Percentiles rank a stretch among this genome's conserved stretches.
These are phyloP conservation scores for Ophiostoma quercus DNA, from an alignment of 2,329 filamentous ascomycete species.

Conservation along the genomic window DNA sequence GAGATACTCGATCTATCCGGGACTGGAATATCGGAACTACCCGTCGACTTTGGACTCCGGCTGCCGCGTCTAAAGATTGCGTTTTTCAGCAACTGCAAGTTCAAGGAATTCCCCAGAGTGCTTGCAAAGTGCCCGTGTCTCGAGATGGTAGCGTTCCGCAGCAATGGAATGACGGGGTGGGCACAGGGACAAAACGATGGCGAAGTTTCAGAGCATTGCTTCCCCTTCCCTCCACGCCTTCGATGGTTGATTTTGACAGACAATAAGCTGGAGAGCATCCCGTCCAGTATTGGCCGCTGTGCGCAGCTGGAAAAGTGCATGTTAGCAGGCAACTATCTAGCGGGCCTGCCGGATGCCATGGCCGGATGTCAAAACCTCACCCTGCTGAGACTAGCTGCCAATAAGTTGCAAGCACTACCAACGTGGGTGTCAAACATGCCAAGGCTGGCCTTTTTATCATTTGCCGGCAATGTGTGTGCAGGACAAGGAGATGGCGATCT, in stretches of 20 bases:
- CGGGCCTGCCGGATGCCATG: conserved; percentile 40
- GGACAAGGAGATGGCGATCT: conserved; percentile 22
- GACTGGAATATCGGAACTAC: conserved; percentile 40
- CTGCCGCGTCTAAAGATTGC: conserved; percentile 43
- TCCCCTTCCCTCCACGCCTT: conserved; percentile 38
- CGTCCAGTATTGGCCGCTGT: conserved; percentile 41
- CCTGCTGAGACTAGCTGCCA: conserved; percentile 42
- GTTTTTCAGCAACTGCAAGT: conserved; percentile 45
- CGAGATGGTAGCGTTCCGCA: conserved; percentile 47
- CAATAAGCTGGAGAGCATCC: conserved; percentile 39
- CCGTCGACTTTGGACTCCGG: conserved; percentile 35
- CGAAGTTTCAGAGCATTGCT: conserved; percentile 32
- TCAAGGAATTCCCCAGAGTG: conserved; percentile 39
- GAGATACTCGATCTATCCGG: conserved; percentile 46
- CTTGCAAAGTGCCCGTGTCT: conserved; percentile 41
- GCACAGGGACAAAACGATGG: conserved; percentile 30
- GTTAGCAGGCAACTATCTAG: conserved; percentile 44
- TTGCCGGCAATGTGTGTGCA: conserved; percentile 45
- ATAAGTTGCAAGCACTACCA: conserved; percentile 38
- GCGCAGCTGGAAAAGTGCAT: conserved; percentile 44
- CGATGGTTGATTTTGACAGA: conserved; percentile 47
- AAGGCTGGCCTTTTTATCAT: conserved; percentile 43
- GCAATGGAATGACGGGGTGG: conserved; percentile 42
- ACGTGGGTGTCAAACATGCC: conserved; percentile 43
- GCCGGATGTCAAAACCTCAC: conserved; percentile 41